Base-by-base conservation (phyloP, 257 asterid species). In the Avicennia marina region DNA sequence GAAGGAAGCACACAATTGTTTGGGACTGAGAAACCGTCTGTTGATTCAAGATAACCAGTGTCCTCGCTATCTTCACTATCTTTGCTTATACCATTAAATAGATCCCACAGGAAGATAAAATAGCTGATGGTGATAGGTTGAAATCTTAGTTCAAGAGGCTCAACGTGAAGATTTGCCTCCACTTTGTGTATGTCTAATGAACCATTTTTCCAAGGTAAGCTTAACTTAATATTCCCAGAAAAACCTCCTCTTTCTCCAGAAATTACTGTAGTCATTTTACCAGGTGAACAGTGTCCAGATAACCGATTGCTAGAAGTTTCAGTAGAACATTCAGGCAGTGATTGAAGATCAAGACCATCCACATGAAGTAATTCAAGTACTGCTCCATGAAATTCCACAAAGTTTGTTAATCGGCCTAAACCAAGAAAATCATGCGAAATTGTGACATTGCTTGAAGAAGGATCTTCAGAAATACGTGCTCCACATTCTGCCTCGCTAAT, bases 141-240 rank as follows among this genome's bases (percentile, higher is more conserved):
- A 62, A 86, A 68, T 61, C 79, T 81, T 64, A 93, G 41, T 64
- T 82, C 83, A 66, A 93, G 73, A 60, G 96, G 97, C 62, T 84
- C 91, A 48, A 89, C 63, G 34, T 65, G 71, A 74, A 87, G 88
- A 72, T 86, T 90, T 55, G 89, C 96, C 67, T 93, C 97, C 75
- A 93, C 97, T 64, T 74, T 85, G 62, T 70, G 68, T 59, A 81
- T 79, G 68, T 89, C 95, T 58, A 93, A 66, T 56, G 97, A 82
- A 54, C 99, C 97, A 73, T 86, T 84, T 73, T 85, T 81, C 99
- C 96, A 93, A 46, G 97, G 99, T 71, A 93, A 82, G 68, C 83
- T 80, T 54, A 86, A 63, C 73, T 77, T 86, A 11, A 93, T 79
- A 54, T 62, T 74, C 73, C 99, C 99, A 2, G 97, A 86, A 73